These are phyloP conservation scores for Rhexocercosporidium sp. DNA, from an alignment of 2,329 filamentous ascomycete genomes.

Conservation along the genomic window DNA sequence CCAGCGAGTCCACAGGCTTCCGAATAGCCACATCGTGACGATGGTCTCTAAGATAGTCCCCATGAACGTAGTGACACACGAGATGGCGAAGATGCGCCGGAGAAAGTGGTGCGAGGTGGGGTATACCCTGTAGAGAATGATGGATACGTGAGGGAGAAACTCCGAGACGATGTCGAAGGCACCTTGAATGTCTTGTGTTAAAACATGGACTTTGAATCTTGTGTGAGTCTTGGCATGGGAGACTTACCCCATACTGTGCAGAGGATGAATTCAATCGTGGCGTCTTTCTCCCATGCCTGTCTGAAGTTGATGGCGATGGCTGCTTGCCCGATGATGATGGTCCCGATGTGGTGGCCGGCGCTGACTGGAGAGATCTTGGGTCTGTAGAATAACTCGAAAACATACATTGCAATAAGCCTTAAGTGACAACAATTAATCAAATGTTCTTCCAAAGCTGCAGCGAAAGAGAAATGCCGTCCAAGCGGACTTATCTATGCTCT, in stretches of 20 bases:
- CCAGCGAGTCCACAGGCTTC: slow-evolving; percentile 49
- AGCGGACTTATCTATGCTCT: not conserved
- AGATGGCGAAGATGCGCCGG: slow-evolving; percentile 45
- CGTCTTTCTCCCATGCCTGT: slow-evolving; percentile 35
- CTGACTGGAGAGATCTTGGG: slow-evolving; percentile 48
- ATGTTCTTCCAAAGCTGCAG: not conserved
- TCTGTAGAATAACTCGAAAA: slow-evolving; percentile 52
- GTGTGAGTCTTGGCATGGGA: not conserved
- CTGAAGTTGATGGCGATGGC: slow-evolving; percentile 47
- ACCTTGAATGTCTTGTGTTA: slow-evolving; percentile 40
- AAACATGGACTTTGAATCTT: slow-evolving; percentile 21
- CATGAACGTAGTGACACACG: slow-evolving; percentile 45
- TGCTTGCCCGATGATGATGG: slow-evolving; percentile 46
- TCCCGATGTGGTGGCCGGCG: slow-evolving; percentile 47
- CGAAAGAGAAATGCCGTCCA: not conserved
- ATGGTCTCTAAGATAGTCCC: slow-evolving; percentile 50
- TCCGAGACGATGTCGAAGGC: slow-evolving; percentile 53
- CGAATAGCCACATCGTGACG: slow-evolving; percentile 51
- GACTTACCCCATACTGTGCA: slow-evolving; percentile 40
- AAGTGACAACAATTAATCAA: slow-evolving; percentile 1
- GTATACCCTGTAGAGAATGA: slow-evolving; percentile 51
- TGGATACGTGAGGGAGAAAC: slow-evolving; percentile 51
- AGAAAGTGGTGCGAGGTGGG: slow-evolving; percentile 47
- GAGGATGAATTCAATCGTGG: slow-evolving; percentile 40
- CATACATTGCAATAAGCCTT: slow-evolving; percentile 51